Evolutionary conservation across 176 grass and related monocot genomes (phyloP), one percentile per base, ranked within the genome.

Genomic region (Lolium rigidum): DNA sequence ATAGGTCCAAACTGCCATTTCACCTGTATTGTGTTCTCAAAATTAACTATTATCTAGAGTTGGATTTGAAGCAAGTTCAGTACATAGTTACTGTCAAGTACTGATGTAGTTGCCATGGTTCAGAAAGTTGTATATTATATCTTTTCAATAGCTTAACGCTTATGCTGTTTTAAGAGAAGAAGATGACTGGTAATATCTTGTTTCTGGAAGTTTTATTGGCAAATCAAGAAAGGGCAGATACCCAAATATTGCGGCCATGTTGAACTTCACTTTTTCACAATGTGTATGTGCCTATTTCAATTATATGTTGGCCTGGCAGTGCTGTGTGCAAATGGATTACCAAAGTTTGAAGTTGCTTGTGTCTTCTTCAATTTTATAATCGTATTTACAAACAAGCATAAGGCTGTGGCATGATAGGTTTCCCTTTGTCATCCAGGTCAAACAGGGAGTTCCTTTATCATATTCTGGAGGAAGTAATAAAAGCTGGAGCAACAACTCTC

Each of bases 391-490:
- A 20, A 85, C 25, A 80, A 74, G 9, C 20, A 17, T 46, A 83
- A 58, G 67, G 1, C 50, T 51, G 48, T 21, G 21, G 17, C 17
- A 60, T 88, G 11, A 74, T 21, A 75, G 3, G 22, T 81, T 89
- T 89, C 28, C 6, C 28, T 76, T 72, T 81, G 12, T 47, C 64
- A 61, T 87, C 37, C 89, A 99, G 97, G 85, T 96, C 92, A 20
- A 93, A 96, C 17, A 77, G 94, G 51, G 94, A 91, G n/a, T 94
- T 96, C 82, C 79, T 99, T 49, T 99, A 99, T 89, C 90, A 87
- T 87, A 90, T 99, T 64, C 87, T 99, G 17, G 97, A 80, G 80
- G 97, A 99, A 89, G 94, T 96, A 65, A 96, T 99, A 85, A 96
- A 96, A 80, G 97, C 97, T 6, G 97, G 97, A 60, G 97, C 94